phyloP scores from a whole-genome alignment of 345 rosid genomes.

The Acer saccharum region DNA sequence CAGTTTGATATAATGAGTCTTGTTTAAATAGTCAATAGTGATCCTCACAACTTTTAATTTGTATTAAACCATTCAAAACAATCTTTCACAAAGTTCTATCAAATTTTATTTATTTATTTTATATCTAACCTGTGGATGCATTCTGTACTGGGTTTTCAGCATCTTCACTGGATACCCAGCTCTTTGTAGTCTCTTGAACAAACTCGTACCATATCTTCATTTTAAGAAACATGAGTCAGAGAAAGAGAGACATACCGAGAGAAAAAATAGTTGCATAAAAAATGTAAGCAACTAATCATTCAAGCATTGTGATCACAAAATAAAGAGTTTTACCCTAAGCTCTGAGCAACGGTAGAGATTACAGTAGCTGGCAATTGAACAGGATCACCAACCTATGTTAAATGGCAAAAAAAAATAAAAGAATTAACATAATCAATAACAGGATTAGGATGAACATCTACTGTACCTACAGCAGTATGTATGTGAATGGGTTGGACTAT shows the following conservation, averaged over 20 bases:
- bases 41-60: neutral
- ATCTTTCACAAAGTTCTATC: neutral
- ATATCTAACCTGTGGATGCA: constrained; percentile 91
- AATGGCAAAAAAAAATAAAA: constrained; percentile 9
- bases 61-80: neutral
- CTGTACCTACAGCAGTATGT: constrained; percentile 6
- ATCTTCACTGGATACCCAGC: constrained; percentile 95
- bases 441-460: neutral
- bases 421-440: constrained; percentile 15
- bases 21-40: neutral
- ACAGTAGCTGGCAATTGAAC: constrained; percentile 98
- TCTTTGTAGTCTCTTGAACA: constrained; percentile 93
- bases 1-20: neutral
- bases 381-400: constrained; percentile 85
- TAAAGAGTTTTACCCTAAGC: constrained; percentile 59
- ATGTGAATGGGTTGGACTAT: neutral
- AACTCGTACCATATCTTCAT: constrained; percentile 84
- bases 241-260: neutral
- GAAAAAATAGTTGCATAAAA: neutral
- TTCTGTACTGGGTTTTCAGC: constrained; percentile 92
- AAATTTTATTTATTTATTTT: neutral
- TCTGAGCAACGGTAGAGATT: constrained; percentile 76
- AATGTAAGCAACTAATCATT: neutral
- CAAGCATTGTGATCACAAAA: constrained; percentile 4
- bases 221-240: constrained; percentile 7